These are phyloP conservation scores for Eleusine indica DNA, from an alignment of 176 grass and related monocot genomes.

Conservation along the genomic window DNA sequence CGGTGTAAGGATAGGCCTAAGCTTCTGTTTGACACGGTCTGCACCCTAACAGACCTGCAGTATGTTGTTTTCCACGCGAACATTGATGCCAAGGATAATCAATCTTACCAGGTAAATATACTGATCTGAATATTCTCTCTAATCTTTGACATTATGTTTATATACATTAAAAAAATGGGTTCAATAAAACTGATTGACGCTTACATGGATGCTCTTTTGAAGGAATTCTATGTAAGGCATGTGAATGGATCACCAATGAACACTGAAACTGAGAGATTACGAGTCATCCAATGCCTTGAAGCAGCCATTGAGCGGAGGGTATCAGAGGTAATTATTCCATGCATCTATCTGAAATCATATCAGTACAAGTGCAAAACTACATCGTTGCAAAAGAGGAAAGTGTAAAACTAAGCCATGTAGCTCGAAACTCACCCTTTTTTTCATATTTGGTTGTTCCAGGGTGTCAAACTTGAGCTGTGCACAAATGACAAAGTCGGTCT, in stretches of 20 bases:
- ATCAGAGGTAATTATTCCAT: constrained; percentile 63
- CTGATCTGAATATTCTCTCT: not conserved
- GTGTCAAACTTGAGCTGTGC: constrained; percentile 79
- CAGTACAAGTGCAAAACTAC: not conserved
- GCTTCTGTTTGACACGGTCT: constrained; percentile 89
- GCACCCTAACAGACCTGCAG: constrained; percentile 73
- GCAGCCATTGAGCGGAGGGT: constrained; percentile 77
- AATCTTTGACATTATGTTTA: not conserved
- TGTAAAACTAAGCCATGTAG: not conserved
- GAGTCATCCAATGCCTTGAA: constrained; percentile 78
- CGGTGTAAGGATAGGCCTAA: constrained; percentile 80
- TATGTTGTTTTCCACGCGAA: constrained; percentile 89
- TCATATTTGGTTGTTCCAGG: constrained; percentile 39
- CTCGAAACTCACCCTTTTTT: constrained; percentile 6
- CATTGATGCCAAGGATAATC: constrained; percentile 61
- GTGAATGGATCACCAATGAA: constrained; percentile 70
- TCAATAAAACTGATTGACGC: constrained; percentile 22
- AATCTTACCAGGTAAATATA: constrained; percentile 75
- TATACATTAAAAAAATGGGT: constrained; percentile 7
- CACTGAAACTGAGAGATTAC: constrained; percentile 67
- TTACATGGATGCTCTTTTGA: not conserved
- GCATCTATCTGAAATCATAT: constrained; percentile 17
- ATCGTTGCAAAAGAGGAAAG: not conserved
- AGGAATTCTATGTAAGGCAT: constrained; percentile 92
- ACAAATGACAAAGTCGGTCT: constrained; percentile 71